Percentiles rank a stretch among this genome's conserved stretches.
phyloP scores from a whole-genome alignment of 768 basidiomycete species.

The Trametes sanguinea region DNA sequence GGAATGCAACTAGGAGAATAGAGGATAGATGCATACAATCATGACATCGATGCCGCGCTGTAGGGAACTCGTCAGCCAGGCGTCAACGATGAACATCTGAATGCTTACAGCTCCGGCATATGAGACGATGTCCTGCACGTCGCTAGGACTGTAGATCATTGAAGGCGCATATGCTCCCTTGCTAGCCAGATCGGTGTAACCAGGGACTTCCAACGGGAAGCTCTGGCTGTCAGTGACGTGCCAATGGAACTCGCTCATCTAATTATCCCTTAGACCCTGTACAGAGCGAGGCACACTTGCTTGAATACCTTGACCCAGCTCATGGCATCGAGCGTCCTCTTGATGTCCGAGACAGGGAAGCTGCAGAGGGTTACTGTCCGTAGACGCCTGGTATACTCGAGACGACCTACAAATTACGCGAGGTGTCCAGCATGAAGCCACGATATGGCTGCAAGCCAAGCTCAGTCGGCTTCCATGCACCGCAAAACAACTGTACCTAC shows the following conservation, averaged over 20 bases:
- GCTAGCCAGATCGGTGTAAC: constrained; percentile 38
- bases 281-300: not conserved
- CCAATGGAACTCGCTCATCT: constrained; percentile 51
- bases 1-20: not conserved
- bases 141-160: constrained; percentile 37
- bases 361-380: constrained; percentile 16
- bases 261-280: not conserved
- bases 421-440: constrained; percentile 78
- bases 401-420: constrained; percentile 53
- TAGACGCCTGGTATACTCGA: no score
- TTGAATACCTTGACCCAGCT: constrained; percentile 54
- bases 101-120: constrained; percentile 44
- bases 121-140: constrained; percentile 41
- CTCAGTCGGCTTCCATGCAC: not conserved
- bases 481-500: constrained; percentile 38
- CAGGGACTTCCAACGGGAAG: constrained; percentile 45
- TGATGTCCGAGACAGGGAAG: constrained; percentile 63
- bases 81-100: no score
- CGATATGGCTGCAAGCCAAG: constrained; percentile 54
- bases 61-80: not conserved
- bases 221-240: constrained; percentile 49
- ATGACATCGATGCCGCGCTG: constrained; percentile 51
- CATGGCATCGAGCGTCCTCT: constrained; percentile 75
- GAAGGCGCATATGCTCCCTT: constrained; percentile 45
- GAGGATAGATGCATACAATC: constrained; percentile 23